Evolutionary conservation across 306 rosid genomes (phyloP).

Genomic region (Gastrolobium bilobum): DNA sequence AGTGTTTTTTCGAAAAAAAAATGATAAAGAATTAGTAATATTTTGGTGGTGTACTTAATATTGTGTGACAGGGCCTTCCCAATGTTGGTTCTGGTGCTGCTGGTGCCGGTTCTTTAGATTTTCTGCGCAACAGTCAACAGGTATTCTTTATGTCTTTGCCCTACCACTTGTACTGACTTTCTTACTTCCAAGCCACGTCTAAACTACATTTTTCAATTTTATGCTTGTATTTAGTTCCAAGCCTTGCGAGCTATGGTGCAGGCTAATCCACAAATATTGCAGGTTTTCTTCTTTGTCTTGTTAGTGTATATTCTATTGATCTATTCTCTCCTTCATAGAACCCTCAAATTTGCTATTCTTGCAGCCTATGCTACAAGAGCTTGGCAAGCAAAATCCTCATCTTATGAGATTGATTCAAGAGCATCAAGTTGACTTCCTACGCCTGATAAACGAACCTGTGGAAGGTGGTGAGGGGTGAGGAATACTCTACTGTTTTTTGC

Average conservation of each 20-base stretch:
- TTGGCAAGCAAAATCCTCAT: slow-evolving; percentile 90
- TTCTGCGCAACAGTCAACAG: slow-evolving; percentile 85
- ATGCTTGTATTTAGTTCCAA: slow-evolving; percentile 62
- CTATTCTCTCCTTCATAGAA: neutral
- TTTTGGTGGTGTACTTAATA: slow-evolving; percentile 29
- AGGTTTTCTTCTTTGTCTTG: slow-evolving; percentile 56
- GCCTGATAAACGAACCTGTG: slow-evolving; percentile 79
- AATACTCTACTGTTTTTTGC: neutral
- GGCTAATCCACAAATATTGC: slow-evolving; percentile 91
- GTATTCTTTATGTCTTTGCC: slow-evolving; percentile 45
- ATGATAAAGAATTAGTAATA: neutral
- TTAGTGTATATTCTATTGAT: neutral
- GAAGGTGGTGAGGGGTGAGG: slow-evolving; percentile 85
- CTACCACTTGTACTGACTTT: neutral
- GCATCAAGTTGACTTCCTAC: slow-evolving; percentile 83
- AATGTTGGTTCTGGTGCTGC: slow-evolving; percentile 66
- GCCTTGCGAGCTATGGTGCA: slow-evolving; percentile 90
- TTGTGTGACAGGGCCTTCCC: slow-evolving; percentile 74
- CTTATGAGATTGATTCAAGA: slow-evolving; percentile 79
- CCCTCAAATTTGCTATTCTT: slow-evolving; percentile 37
- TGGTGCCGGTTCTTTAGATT: slow-evolving; percentile 74
- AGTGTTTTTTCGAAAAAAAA: neutral
- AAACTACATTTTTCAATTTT: slow-evolving; percentile 12
- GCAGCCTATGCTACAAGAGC: slow-evolving; percentile 94
- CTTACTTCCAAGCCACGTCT: slow-evolving; percentile 8